Percentiles rank a stretch among this genome's conserved stretches.
Conservation (phyloP, 2,329 filamentous ascomycete species). For the Nothophaeocryptopus gaeumannii region DNA sequence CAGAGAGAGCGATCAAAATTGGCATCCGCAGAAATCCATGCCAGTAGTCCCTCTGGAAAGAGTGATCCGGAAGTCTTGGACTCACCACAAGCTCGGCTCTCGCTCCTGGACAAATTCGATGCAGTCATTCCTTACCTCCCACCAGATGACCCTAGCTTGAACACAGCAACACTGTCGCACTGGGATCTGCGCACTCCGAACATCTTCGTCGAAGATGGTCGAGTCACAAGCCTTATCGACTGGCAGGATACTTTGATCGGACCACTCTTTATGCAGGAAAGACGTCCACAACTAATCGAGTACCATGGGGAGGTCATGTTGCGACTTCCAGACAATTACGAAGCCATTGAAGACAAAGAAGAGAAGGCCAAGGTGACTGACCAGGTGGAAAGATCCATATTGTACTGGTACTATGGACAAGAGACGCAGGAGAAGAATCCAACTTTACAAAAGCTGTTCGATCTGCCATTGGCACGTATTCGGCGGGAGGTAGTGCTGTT, state of each 20-base stretch:
- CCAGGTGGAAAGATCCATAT: slow-evolving; percentile 30
- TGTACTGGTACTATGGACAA: slow-evolving; percentile 32
- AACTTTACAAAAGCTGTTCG: slow-evolving; percentile 28
- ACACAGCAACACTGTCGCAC: slow-evolving; percentile 40
- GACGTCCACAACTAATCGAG: slow-evolving; percentile 31
- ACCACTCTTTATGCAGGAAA: slow-evolving; percentile 29
- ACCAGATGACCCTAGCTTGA: slow-evolving; percentile 17
- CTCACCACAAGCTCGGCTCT: slow-evolving; percentile 9
- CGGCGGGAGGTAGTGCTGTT: slow-evolving; percentile 33
- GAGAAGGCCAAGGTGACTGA: slow-evolving; percentile 28
- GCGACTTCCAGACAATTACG: slow-evolving; percentile 27
- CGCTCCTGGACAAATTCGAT: slow-evolving; percentile 12
- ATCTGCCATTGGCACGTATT: slow-evolving; percentile 27
- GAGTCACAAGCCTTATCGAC: slow-evolving; percentile 43
- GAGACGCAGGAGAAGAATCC: slow-evolving; percentile 32
- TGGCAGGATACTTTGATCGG: slow-evolving; percentile 40
- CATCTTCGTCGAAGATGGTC: slow-evolving; percentile 38
- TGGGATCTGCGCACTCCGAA: slow-evolving; percentile 40
- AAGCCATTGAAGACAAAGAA: slow-evolving; percentile 28
- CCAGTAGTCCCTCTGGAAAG: slow-evolving; percentile 2
- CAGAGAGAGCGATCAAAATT: slow-evolving; percentile 7
- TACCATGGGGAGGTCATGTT: slow-evolving; percentile 32
- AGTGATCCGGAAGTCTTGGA: background rate
- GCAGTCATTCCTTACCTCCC: slow-evolving; percentile 3
- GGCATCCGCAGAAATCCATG: slow-evolving; percentile 13